A percentile compares a stretch with the other conserved stretches of the same genome.
Evolutionary conservation across 2,329 filamentous ascomycete species (phyloP).

Genomic region (Phialocephala subalpina): DNA sequence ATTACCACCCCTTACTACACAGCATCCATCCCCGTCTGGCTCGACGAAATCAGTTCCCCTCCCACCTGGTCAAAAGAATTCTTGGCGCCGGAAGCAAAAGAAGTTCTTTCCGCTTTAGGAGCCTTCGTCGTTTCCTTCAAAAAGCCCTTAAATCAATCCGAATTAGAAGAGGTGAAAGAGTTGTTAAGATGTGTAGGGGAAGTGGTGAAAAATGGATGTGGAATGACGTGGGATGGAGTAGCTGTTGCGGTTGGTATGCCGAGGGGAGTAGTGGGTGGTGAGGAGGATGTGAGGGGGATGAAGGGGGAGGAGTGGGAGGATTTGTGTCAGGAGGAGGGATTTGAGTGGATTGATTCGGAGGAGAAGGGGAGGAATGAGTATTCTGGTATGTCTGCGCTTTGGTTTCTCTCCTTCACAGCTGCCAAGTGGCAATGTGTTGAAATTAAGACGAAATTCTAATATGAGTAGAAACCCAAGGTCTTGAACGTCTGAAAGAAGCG

Average conservation of each 20-base stretch:
- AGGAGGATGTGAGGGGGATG: constrained; percentile 48
- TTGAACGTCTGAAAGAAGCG: constrained; percentile 66
- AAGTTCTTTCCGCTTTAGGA: constrained; percentile 68
- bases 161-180: constrained; percentile 41
- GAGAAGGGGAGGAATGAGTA: constrained; percentile 61
- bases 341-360: constrained; percentile 69
- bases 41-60: constrained; percentile 62
- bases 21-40: constrained; percentile 68
- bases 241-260: constrained; percentile 64
- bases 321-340: constrained; percentile 60
- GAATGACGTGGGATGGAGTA: constrained; percentile 71
- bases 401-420: neutral
- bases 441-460: constrained; percentile 14
- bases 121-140: constrained; percentile 64
- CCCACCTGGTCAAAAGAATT: constrained; percentile 63
- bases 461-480: constrained; percentile 62
- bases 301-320: constrained; percentile 66
- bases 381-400: constrained; percentile 55
- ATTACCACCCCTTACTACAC: constrained; percentile 69
- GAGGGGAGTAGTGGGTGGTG: constrained; percentile 38
- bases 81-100: constrained; percentile 65
- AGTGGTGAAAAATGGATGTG: constrained; percentile 64
- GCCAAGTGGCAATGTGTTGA: neutral
- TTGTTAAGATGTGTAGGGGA: constrained; percentile 61
- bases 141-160: constrained; percentile 45